A percentile compares a stretch with the other conserved stretches of the same genome.
Evolutionary conservation across 768 basidiomycete species (phyloP).

Genomic region (Cantharellus anzutake): DNA sequence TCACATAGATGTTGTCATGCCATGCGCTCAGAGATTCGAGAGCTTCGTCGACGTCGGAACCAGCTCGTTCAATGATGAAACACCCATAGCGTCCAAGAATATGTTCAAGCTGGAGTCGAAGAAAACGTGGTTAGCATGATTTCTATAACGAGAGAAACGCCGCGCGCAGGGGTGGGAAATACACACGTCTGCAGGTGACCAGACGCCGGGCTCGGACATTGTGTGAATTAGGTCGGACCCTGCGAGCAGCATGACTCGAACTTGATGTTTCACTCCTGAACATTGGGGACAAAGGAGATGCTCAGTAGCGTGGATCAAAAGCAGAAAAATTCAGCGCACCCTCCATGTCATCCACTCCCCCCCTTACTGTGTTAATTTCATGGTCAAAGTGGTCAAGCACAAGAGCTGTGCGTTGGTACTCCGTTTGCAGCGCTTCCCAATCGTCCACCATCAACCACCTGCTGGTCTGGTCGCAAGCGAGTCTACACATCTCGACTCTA

Average conservation of each 20-base stretch:
- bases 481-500: slow-evolving; percentile 73
- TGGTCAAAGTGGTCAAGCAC: slow-evolving; percentile 96
- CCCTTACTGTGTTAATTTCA: slow-evolving; percentile 72
- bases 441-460: slow-evolving; percentile 95
- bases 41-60: slow-evolving; percentile 76
- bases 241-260: slow-evolving; percentile 83
- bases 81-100: slow-evolving; percentile 90
- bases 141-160: not conserved
- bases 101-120: slow-evolving; percentile 56
- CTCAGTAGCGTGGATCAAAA: not conserved
- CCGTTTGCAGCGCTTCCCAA: slow-evolving; percentile 86
- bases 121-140: not conserved
- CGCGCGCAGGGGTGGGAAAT: not conserved
- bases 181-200: slow-evolving; percentile 85
- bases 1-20: slow-evolving; percentile 75
- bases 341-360: slow-evolving; percentile 48
- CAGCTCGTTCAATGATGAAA: slow-evolving; percentile 87
- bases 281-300: not conserved
- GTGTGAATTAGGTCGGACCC: slow-evolving; percentile 97
- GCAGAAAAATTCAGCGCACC: slow-evolving; percentile 19
- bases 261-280: slow-evolving; percentile 44
- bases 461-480: slow-evolving; percentile 78
- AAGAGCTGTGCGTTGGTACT: slow-evolving; percentile 87
- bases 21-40: slow-evolving; percentile 53
- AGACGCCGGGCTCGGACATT: slow-evolving; percentile 97